Evolutionary conservation across 2,329 filamentous ascomycete genomes (phyloP), one percentile per base, ranked within the genome.

Genomic region (Blastomyces silverae): DNA sequence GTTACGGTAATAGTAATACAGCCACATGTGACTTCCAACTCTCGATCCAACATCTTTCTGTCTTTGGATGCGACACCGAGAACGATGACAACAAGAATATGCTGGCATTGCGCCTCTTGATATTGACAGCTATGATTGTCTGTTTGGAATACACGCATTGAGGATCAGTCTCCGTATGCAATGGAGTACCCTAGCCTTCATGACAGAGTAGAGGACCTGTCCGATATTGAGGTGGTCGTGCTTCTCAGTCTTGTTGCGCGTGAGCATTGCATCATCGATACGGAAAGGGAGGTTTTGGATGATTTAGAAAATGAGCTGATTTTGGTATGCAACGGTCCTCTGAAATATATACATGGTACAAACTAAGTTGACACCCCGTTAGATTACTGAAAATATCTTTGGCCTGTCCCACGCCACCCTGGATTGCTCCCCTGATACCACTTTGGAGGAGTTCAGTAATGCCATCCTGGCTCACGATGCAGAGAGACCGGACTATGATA

Each of bases 191-290:
- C 84, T 72, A 77, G 78, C 64, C 81, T 92, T 67, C 79, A 88
- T 67, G 81, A 84, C 68, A 89, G 88, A 76, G 84, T 95, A 70
- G 89, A 92, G 73, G 84, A 86, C 70, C 82, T 97, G 68, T 90
- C 88, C 72, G 92, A 97, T 79, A 83, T 97, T 52, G 92, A 97
- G 78, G 85, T 97, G 66, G 94, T 93, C 31, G 80, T 89, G 17
- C 83, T 97, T 52, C 84, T 97, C 61, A 92, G 89, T 73, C 84
- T 97, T 62, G 83, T 92, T 67, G 87, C 88, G 66, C 84, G 88
- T 69, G 90, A 96, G 76, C 92, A 97, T 76, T 96, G 91, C 78
- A 87, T 97, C 70, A 86, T 97, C 72, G 89, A 91, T 76, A 89
- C 90, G 20, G 84, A 87, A 2, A 75, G 79, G 4, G 79, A 84